These are phyloP conservation scores for Linaria vulgaris DNA, from an alignment of 257 asterid species.

Conservation along the genomic window DNA sequence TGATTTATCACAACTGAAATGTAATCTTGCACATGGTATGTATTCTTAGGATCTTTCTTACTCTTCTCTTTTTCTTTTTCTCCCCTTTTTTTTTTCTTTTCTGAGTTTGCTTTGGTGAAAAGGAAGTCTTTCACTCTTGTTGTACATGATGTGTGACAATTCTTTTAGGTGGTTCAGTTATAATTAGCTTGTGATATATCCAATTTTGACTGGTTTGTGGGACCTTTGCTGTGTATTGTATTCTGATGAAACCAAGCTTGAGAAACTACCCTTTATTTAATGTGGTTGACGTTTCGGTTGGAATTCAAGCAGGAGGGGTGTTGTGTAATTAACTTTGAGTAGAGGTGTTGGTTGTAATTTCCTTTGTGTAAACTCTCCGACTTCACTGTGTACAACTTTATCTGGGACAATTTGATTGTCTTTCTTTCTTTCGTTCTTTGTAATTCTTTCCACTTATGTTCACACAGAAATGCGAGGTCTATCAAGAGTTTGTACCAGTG, in stretches of 20 bases:
- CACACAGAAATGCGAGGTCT: too few species aligned
- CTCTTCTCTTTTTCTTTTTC: conserved; percentile 15
- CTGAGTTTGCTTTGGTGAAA: conserved; percentile 29
- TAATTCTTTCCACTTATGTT: too few species aligned
- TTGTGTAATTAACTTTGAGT: too few species aligned
- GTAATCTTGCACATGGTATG: conserved; percentile 42
- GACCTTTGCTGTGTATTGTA: conserved; percentile 26
- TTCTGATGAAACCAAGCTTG: conserved; percentile 7
- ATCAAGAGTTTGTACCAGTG: too few species aligned
- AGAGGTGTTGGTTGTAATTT: too few species aligned
- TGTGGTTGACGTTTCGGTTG: not conserved
- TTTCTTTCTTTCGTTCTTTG: too few species aligned
- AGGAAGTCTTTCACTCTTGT: conserved; percentile 44
- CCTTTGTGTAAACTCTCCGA: too few species aligned
- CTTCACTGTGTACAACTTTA: not conserved
- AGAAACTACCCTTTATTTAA: not conserved
- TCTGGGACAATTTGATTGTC: not conserved
- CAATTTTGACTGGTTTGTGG: conserved; percentile 44
- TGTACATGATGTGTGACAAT: conserved; percentile 72
- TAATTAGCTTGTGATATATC: conserved; percentile 53
- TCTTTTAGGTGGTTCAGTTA: conserved; percentile 54
- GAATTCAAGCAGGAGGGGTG: too few species aligned
- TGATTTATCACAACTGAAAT: conserved; percentile 24
- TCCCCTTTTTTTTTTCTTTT: not conserved
- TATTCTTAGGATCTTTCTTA: conserved; percentile 41